Evolutionary conservation across 1,139 yeast genomes (phyloP), one percentile per base, ranked within the genome.

Genomic region (Saccharomyces hybrid): DNA sequence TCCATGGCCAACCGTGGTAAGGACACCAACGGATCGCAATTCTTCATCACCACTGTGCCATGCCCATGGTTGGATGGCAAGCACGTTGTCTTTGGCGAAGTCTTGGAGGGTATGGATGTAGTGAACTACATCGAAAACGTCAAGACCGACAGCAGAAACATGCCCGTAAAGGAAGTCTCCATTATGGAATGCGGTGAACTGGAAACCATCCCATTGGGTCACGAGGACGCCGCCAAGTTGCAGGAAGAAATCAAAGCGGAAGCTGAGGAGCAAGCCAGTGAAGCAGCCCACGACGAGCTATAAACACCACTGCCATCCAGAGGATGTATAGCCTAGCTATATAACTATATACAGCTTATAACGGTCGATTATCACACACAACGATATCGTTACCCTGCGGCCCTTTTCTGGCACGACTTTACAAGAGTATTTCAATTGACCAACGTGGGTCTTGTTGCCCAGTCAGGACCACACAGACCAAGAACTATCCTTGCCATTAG

Each of bases 51-150:
- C 61, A 83, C 89, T 14, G 83, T 77, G 6, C 71, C 77, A 16
- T 81, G 88, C 41, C 71, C 74, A 47, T 82, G 85, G 85, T 77
- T 86, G 63, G 81, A 85, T 69, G 85, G 85, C 46, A 73, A 72
- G 26, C 90, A 86, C 70, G 95, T 86, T 61, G 93, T 85, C n/a
- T 86, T 86, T 64, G 95, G 95, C 55, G 87, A 85, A 71, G 85
- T 86, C 52, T 57, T 82, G 8, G 87, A 83, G 52, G 93, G 93
- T 20, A 73, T 79, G 65, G 86, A 84, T 46, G 79, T 84, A 13
- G 82, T 82, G 46, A 74, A 77, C 56, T 71, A 75, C 64, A 77
- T 73, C 44, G 87, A 82, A 64, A 73, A 71, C 52, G 82, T 78
- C 57, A 47, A 47, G 49, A 47, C 49, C 23, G 67, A 71, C 56